Evolutionary conservation across 768 basidiomycete genomes (phyloP).

Genomic region (Lactifluus volemus): DNA sequence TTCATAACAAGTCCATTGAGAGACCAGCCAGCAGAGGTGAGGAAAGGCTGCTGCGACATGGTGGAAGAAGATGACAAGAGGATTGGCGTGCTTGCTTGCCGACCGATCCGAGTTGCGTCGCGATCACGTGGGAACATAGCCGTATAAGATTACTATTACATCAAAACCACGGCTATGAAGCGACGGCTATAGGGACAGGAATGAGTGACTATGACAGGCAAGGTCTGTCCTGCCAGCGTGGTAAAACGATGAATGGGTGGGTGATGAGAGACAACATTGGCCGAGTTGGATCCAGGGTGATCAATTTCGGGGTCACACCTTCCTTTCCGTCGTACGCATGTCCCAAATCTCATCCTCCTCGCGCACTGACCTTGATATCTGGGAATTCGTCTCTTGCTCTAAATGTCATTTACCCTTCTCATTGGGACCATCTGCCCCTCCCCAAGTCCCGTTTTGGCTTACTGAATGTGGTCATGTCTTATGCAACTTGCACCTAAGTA

Average conservation of each 20-base stretch:
- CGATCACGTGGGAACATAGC: no score
- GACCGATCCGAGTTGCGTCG: no score
- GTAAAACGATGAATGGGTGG: no score
- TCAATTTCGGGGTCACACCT: no score
- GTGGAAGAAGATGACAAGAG: not conserved
- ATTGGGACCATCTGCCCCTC: conserved; percentile 38
- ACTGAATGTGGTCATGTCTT: conserved; percentile 83
- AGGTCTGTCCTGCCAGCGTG: no score
- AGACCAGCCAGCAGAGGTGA: conserved; percentile 37
- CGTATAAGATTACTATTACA: no score
- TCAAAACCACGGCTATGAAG: no score
- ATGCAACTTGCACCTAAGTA: conserved; percentile 82
- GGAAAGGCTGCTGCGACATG: not conserved
- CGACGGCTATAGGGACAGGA: no score
- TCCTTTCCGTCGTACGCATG: conserved; percentile 23
- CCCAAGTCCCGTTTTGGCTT: conserved; percentile 74
- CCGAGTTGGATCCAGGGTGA: no score
- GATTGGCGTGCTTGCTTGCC: no score
- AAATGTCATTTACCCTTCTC: conserved; percentile 62
- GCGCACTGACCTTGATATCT: conserved; percentile 47
- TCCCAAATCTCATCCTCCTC: conserved; percentile 28
- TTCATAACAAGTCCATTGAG: conserved; percentile 32
- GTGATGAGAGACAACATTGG: no score
- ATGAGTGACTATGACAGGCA: no score
- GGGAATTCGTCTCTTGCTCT: conserved; percentile 71